Conservation (phyloP, 352 stramenopile species). For the Globisporangium nunn region DNA sequence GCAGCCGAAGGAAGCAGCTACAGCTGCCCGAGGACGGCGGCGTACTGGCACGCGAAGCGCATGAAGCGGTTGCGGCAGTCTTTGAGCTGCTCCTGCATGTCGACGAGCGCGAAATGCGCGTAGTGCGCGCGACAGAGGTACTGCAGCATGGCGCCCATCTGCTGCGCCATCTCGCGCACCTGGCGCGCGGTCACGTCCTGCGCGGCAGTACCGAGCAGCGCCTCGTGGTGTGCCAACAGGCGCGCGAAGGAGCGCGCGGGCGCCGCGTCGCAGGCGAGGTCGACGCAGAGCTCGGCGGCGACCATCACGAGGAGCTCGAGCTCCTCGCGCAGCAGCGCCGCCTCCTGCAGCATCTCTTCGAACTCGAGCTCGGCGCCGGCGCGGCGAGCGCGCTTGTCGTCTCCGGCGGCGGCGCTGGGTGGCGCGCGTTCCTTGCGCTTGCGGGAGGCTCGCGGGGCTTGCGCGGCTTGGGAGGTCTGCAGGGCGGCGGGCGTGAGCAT, state of each 20-base stretch:
- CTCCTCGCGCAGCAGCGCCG: conserved; percentile 57
- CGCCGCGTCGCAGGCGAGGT: conserved; percentile 32
- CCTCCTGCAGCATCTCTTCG: conserved; percentile 66
- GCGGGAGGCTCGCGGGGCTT: conserved; percentile 9
- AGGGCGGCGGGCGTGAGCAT: conserved; percentile 11
- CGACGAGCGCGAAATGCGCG: conserved; percentile 56
- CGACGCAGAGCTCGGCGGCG: conserved; percentile 42
- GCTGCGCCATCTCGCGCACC: conserved; percentile 56
- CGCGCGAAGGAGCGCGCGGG: conserved; percentile 22
- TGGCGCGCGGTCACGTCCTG: conserved; percentile 44
- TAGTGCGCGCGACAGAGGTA: conserved; percentile 59
- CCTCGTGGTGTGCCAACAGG: conserved; percentile 34
- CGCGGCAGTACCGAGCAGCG: conserved; percentile 29
- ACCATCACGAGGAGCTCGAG: conserved; percentile 61
- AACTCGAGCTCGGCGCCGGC: conserved; percentile 65
- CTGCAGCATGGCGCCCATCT: conserved; percentile 72
- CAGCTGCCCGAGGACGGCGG: conserved; percentile 47
- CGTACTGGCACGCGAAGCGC: conserved; percentile 73
- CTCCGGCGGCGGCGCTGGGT: conserved; percentile 11
- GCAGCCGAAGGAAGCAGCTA: conserved; percentile 5
- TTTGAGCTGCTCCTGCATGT: conserved; percentile 67
- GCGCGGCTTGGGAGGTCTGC: background rate
- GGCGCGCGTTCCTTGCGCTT: conserved; percentile 41
- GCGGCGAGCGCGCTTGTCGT: conserved; percentile 41
- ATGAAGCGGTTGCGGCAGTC: conserved; percentile 67